phyloP scores from a whole-genome alignment of 1,139 yeast species.

The Yamadazyma songkhlaensis region DNA sequence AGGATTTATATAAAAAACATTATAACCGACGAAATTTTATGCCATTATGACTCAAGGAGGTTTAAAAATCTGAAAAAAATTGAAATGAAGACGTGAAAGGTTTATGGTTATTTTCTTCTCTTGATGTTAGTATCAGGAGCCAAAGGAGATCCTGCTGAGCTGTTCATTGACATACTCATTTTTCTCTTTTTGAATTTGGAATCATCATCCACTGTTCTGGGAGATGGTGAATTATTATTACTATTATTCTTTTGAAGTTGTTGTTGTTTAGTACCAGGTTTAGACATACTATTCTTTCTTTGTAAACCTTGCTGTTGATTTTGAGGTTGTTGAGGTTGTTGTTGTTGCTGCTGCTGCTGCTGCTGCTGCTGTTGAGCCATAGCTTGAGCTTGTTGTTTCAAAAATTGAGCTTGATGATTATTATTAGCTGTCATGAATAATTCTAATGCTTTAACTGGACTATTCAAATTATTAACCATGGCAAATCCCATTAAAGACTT shows the following conservation, averaged over 20 bases:
- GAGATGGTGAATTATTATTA: constrained; percentile 19
- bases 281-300: constrained; percentile 3
- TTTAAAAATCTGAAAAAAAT: too few species aligned
- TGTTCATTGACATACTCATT: constrained; percentile 13
- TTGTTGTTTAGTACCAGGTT: constrained; percentile 4
- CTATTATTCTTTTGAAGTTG: constrained; percentile 1
- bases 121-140: constrained; percentile 6
- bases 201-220: constrained; percentile 20
- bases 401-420: constrained; percentile 17
- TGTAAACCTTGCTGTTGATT: constrained; percentile 3
- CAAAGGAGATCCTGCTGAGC: constrained; percentile 14
- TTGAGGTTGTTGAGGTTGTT: constrained; percentile 6
- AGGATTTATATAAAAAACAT: too few species aligned
- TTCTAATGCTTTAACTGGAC: constrained; percentile 63
- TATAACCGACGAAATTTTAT: background rate
- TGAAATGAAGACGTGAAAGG: too few species aligned
- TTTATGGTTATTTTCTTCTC: constrained; percentile 12
- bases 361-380: constrained; percentile 5
- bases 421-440: constrained; percentile 37
- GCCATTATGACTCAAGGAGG: background rate
- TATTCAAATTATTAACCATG: constrained; percentile 35
- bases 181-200: constrained; percentile 19
- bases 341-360: background rate
- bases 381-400: constrained; percentile 13
- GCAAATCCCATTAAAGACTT: constrained; percentile 63